A percentile compares a stretch with the other conserved stretches of the same genome.
These are phyloP conservation scores for Amanita subjunquillea DNA, from an alignment of 768 basidiomycete species.

Conservation along the genomic window DNA sequence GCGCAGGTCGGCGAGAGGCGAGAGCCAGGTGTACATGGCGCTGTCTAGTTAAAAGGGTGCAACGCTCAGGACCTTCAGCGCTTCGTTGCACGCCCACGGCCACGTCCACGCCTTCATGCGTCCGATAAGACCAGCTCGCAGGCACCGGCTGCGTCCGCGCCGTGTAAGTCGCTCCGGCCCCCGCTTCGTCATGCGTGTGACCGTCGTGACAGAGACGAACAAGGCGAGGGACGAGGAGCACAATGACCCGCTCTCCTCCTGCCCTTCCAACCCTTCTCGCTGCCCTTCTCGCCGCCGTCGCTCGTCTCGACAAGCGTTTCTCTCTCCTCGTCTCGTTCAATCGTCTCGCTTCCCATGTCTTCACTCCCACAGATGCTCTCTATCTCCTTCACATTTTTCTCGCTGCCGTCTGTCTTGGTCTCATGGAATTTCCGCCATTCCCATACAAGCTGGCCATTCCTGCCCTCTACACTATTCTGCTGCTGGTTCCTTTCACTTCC, in stretches of 20 bases:
- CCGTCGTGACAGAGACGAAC: neutral
- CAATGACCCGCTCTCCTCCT: neutral
- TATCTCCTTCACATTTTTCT: constrained; percentile 57
- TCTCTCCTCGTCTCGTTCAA: constrained; percentile 56
- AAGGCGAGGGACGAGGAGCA: neutral
- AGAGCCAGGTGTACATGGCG: too few relatives aligned
- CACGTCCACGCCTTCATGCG: too few relatives aligned
- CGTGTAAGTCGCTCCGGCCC: too few relatives aligned
- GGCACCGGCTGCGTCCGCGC: neutral
- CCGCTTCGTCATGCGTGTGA: neutral
- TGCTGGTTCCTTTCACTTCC: constrained; percentile 77
- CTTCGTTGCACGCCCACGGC: too few relatives aligned
- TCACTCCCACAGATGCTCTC: constrained; percentile 43
- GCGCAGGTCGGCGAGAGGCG: neutral
- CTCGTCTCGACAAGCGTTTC: constrained; percentile 68
- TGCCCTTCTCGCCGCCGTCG: constrained; percentile 53
- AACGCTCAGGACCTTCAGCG: too few relatives aligned
- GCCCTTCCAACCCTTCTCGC: constrained; percentile 13
- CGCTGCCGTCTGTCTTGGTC: constrained; percentile 58
- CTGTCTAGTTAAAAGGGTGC: too few relatives aligned
- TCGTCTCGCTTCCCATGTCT: constrained; percentile 47
- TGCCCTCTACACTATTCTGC: constrained; percentile 49
- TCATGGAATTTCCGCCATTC: constrained; percentile 63
- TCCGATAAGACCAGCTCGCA: neutral
- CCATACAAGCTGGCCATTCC: constrained; percentile 75